Conservation (phyloP, 805 yeast genomes). For the Metschnikowia peoriensis region DNA sequence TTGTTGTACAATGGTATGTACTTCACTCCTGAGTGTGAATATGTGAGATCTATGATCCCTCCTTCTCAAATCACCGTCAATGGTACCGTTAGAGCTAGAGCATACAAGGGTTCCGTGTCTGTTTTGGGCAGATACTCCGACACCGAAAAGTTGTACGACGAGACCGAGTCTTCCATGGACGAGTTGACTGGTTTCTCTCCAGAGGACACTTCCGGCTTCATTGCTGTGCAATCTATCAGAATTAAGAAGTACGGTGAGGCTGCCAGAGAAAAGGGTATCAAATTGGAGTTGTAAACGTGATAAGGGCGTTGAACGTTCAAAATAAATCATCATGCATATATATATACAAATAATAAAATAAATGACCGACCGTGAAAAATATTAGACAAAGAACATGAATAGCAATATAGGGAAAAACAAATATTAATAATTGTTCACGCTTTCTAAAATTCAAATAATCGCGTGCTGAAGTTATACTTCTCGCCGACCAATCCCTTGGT, state of each 20-base stretch:
- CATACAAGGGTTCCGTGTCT: slow-evolving; percentile 84
- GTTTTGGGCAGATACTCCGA: slow-evolving; percentile 93
- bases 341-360: neutral
- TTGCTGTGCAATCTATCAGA: slow-evolving; percentile 97
- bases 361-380: neutral
- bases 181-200: slow-evolving; percentile 98
- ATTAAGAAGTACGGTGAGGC: slow-evolving; percentile 97
- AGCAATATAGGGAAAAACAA: neutral
- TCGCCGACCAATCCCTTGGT: slow-evolving; percentile 37
- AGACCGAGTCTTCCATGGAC: slow-evolving; percentile 98
- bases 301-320: neutral
- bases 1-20: slow-evolving; percentile 95
- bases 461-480: slow-evolving; percentile 24
- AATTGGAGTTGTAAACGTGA: slow-evolving; percentile 41
- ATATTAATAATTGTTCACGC: neutral
- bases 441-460: slow-evolving; percentile 6
- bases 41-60: slow-evolving; percentile 85
- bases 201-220: slow-evolving; percentile 95
- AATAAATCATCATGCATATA: neutral
- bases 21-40: slow-evolving; percentile 98
- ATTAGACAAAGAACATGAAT: neutral
- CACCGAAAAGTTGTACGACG: slow-evolving; percentile 95
- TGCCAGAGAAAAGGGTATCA: slow-evolving; percentile 74
- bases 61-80: slow-evolving; percentile 95
- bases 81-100: slow-evolving; percentile 91